phyloP scores from a whole-genome alignment of 78 protist species.

The Carpediemonas membranifera region DNA sequence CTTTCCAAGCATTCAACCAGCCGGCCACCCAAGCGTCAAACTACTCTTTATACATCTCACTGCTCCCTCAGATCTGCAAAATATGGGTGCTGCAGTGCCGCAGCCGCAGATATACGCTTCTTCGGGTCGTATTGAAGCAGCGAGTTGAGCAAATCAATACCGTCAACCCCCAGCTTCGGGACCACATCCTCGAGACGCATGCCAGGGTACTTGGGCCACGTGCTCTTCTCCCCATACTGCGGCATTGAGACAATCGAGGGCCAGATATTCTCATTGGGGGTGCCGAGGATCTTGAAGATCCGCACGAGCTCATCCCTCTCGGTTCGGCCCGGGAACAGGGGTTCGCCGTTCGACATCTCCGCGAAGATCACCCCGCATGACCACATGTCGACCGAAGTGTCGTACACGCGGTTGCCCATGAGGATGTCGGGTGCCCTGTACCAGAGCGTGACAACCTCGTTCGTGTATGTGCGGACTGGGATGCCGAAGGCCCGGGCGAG shows the following conservation, averaged over 20 bases:
- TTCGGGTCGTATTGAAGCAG: not conserved
- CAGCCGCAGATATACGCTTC: not conserved
- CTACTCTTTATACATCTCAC: too few species aligned
- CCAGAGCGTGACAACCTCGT: constrained; percentile 87
- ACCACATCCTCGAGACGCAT: not conserved
- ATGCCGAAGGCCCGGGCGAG: constrained; percentile 34
- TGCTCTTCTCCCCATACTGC: not conserved
- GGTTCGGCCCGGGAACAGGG: constrained; percentile 47
- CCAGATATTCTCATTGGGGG: constrained; percentile 25
- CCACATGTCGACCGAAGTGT: constrained; percentile 40
- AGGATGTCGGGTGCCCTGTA: constrained; percentile 95
- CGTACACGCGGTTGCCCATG: constrained; percentile 7
- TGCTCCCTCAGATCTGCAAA: constrained; percentile 3
- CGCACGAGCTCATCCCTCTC: constrained; percentile 41
- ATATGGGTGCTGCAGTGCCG: constrained; percentile 1
- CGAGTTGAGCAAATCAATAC: constrained; percentile 2
- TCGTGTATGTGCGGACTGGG: constrained; percentile 20
- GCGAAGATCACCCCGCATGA: constrained; percentile 43
- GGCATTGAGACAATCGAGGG: constrained; percentile 5
- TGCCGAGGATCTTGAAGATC: constrained; percentile 29
- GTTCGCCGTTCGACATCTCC: constrained; percentile 26
- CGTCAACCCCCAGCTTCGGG: not conserved
- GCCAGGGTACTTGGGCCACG: not conserved
- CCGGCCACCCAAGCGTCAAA: too few species aligned
- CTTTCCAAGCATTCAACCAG: too few species aligned